Base-by-base conservation (phyloP, 2,329 filamentous ascomycete genomes). In the Arthrinium phaeospermum region DNA sequence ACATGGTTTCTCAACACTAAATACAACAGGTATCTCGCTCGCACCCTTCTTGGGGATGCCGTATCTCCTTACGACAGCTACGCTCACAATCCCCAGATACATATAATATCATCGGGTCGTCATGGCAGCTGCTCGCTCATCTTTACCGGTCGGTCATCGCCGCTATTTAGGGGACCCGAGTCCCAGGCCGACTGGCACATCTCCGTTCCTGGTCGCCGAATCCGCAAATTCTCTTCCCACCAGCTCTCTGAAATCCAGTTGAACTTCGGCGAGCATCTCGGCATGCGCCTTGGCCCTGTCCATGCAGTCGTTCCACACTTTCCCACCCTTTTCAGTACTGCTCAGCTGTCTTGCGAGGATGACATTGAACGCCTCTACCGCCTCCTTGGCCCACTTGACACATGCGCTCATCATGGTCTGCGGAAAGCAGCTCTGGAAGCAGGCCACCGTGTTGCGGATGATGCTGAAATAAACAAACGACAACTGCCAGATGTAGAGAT, bases 321-420 rank as follows among this genome's bases (percentile, higher is more conserved):
- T 87, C 19, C 92, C 92, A n/a, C 89, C 91, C 69, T 87, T 88
- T 73, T 97, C 92, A 2, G 96, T 93, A 79, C 93, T 95, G 83
- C 94, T 97, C 74, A 99, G 85, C 83, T 98, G 96, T 73, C 96
- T 88, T 47, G 89, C 90, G 49, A 99, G 86, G 69, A 96, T 91
- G 67, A 87, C 88, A 78, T 98, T 98, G 86, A 98, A 98, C 1
- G 91, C 91, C 77, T 98, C 95, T 1, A 98, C 91, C 80, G 97
- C 92, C 77, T 96, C 93, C 82, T 98, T 98, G n/a, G 95, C 95
- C 96, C 96, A 99, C 80, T 96, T 97, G 78, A 99, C 96, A 77
- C 95, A 97, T 0, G 95, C 95, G 78, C 94, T 97, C 89, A 96
- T 97, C 86, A 96, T 94, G 19, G 91, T 87, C 37, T 94, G 89